Base-by-base conservation (phyloP, 139 green algal species). In the Chlorella sp. region DNA sequence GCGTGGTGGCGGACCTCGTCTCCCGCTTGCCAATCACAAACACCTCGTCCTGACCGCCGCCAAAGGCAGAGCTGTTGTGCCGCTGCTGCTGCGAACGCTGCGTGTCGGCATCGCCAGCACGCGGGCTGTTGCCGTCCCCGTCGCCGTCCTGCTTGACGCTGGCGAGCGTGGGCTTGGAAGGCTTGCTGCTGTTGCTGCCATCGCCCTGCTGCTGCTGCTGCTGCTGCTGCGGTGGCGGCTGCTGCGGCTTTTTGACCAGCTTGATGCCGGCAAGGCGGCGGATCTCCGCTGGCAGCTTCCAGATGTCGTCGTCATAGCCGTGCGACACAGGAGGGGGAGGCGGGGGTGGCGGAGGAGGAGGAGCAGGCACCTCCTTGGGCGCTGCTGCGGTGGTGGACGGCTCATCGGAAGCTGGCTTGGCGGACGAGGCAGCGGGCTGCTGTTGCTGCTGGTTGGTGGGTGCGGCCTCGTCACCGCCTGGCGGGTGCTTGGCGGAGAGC, bases 221-320 rank as follows among this genome's bases (percentile, higher is more conserved):
- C 10, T 10, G 42, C 42, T 55, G 42, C 10, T 55, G 10, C 42
- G 10, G n/a, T 27, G 22, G n/a, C 20, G 61, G 63, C 63, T 30
- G 24, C 14, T 35, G 51, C 51, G 65, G 63, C 2, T 42, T 34
- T 62, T 81, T 80, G 1, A 63, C 27, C 4, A 87, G 29, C 66
- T 77, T 73, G 35, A 83, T 82, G 60, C 81, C 81, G 0, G 81
- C 76, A 23, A 82, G 55, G 0, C 76, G 81, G 10, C 78, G 31
- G 26, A 87, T 87, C 74, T 87, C 76, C 0, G 77, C 70, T 3
- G 78, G 78, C 62, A 87, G 70, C 35, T 79, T 75, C 1, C 76
- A 34, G 31, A 74, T 30, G 30, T 74, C 74, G 29, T 75, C 60
- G 23, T 75, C 70, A 23, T 62, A n/a, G n/a, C n/a, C n/a, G n/a